Evolutionary conservation across 2,329 filamentous ascomycete species (phyloP), one percentile per base, ranked within the genome.

Genomic region (Diplodia seriata): DNA sequence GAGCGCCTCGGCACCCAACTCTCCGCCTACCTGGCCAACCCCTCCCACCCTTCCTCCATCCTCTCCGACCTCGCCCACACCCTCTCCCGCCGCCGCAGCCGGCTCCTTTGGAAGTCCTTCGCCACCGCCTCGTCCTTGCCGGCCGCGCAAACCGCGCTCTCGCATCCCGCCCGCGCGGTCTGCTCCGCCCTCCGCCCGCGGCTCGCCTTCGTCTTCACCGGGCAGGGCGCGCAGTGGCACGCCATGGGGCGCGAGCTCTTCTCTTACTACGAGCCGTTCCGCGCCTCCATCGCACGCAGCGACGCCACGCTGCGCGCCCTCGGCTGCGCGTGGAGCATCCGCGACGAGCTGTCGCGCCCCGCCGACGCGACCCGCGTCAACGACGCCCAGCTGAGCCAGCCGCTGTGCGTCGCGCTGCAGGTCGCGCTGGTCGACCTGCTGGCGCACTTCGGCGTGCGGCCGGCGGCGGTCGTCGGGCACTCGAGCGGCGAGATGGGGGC

Each of bases 221-320:
- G 75, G 1, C 75, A 77, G 68, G 75, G 75, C 9, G 75, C 75
- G 5, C 73, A 76, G 47, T 76, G 71, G 70, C 26, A 8, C 11
- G 23, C 53, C 18, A 68, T 71, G 66, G 66, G 66, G 18, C 65
- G 65, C 31, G 51, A 62, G 20, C 57, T 70, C 26, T 67, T 54
- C 15, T 5, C 5, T 31, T 14, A 5, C 50, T 56, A 36, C 11
- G 5, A 29, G 15, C 7, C 31, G 5, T 56, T 56, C 53, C 14
- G n/a, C 20, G 20, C 8, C 14, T n/a, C 29, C 12, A 15, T 56
- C 14, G 29, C 15, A 0, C 18, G 5, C 7, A 33, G 29, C 14
- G 15, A 36, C 4, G 18, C 2, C 15, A 11, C 18, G 29, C 53
- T 56, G 3, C 0, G 0, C 15, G 8, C 29, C 8, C 53, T 56